Evolutionary conservation across 1,284 basidiomycete species (phyloP), one percentile per base, ranked within the genome.

Genomic region (Puccinia hordei): DNA sequence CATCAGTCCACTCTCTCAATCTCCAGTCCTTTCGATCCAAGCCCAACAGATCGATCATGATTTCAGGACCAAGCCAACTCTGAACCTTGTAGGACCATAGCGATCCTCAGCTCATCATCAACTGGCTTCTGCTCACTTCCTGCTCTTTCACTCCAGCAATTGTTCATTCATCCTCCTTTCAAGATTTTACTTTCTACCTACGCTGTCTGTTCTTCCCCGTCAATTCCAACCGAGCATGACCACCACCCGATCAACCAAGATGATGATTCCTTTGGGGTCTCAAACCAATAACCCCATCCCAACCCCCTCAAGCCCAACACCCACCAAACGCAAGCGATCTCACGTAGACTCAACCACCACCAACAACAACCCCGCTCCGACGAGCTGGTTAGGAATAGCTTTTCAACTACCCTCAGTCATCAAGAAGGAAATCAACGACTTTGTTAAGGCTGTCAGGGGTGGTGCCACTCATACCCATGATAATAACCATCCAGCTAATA

Each of bases 401-500:
- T 79, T 79, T 55, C 76, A 79, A 41, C 33, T 79, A 2, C 76
- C 76, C 38, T 79, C 76, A n/a, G 76, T 79, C 24, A 79, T 79
- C 35, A 79, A 79, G 66, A 69, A 61, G 51, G 76, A 79, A 35
- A 69, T 79, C 44, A 79, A 69, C 55, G 76, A 79, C 55, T 79
- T 79, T 79, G 65, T 79, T 35, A 79, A 71, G 66, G 68, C 66
- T 12, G 66, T 79, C 53, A 55, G 66, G 53, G 68, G 76, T 61
- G 68, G 76, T 10, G 41, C 22, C 19, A 46, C 53, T 27, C 53
- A 55, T 1, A 55, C 53, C 2, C 38, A 44, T 35, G 15, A 59
- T 49, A 41, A 57, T 57, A 55, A 68, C 76, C 44, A 41, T 22
- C 38, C 38, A 17, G 38, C 44, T 35, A 41, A 61, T 55, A 53